Evolutionary conservation across 257 asterid species (phyloP).

Genomic region (Nyctanthes arbortristis): DNA sequence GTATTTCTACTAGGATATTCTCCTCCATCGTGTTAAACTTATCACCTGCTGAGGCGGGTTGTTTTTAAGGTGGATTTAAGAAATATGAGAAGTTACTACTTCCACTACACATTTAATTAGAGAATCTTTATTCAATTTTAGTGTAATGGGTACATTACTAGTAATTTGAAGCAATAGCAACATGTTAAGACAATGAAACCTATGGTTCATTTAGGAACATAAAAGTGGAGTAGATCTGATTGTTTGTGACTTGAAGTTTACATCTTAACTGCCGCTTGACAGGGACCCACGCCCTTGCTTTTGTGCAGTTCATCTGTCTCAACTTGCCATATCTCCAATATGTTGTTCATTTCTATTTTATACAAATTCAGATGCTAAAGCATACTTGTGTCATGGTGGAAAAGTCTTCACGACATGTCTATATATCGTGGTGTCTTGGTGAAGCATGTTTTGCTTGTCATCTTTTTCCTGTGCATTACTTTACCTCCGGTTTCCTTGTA

Average conservation of each 20-base stretch:
- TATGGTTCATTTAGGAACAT: not conserved
- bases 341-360: not conserved
- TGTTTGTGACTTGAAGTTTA: not conserved
- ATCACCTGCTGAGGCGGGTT: conserved; percentile 4
- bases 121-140: conserved; percentile 1
- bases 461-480: not conserved
- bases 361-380: not conserved
- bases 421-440: not conserved
- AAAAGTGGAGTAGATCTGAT: not conserved
- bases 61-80: not conserved
- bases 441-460: conserved; percentile 8
- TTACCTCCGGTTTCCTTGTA: conserved; percentile 2
- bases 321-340: not conserved
- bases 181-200: not conserved
- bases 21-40: conserved; percentile 14
- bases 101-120: not conserved
- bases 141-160: not conserved
- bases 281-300: not conserved
- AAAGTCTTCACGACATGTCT: not conserved
- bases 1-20: conserved; percentile 4
- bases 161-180: not conserved
- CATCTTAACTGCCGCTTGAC: not conserved
- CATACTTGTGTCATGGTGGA: not conserved
- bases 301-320: not conserved
- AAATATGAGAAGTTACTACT: not conserved